phyloP scores from a whole-genome alignment of 106 monocot species.

The Platanthera zijinensis region DNA sequence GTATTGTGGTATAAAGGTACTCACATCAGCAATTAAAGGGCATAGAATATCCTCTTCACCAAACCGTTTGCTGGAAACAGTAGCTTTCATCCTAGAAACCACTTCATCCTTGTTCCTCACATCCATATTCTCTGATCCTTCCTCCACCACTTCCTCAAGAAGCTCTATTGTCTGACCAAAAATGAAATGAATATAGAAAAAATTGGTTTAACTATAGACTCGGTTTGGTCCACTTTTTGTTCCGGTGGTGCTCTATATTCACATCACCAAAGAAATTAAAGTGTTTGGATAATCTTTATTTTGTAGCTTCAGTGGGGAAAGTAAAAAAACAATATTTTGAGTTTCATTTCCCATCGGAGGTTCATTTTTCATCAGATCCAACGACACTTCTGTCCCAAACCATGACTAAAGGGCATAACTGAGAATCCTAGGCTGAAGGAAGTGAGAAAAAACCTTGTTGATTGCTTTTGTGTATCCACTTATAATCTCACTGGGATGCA shows the following conservation, averaged over 20 bases:
- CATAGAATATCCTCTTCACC: conserved; percentile 91
- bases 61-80: conserved; percentile 96
- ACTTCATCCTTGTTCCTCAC: conserved; percentile 90
- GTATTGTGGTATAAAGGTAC: conserved; percentile 5
- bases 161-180: conserved; percentile 44
- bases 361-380: too few relatives aligned
- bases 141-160: conserved; percentile 68
- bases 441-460: conserved; percentile 9
- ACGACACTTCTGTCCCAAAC: too few relatives aligned
- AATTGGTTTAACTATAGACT: neutral
- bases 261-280: too few relatives aligned
- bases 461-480: conserved; percentile 86
- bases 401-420: neutral
- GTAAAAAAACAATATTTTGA: too few relatives aligned
- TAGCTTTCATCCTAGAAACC: conserved; percentile 68
- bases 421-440: neutral
- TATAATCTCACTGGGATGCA: conserved; percentile 97
- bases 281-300: too few relatives aligned
- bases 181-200: neutral
- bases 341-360: too few relatives aligned
- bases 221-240: too few relatives aligned
- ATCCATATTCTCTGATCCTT: conserved; percentile 93
- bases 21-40: conserved; percentile 89
- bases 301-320: too few relatives aligned
- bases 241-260: too few relatives aligned